A percentile compares a stretch with the other conserved stretches of the same genome.
Conservation (phyloP, 2,329 filamentous ascomycete species). For the Periconia digitata region DNA sequence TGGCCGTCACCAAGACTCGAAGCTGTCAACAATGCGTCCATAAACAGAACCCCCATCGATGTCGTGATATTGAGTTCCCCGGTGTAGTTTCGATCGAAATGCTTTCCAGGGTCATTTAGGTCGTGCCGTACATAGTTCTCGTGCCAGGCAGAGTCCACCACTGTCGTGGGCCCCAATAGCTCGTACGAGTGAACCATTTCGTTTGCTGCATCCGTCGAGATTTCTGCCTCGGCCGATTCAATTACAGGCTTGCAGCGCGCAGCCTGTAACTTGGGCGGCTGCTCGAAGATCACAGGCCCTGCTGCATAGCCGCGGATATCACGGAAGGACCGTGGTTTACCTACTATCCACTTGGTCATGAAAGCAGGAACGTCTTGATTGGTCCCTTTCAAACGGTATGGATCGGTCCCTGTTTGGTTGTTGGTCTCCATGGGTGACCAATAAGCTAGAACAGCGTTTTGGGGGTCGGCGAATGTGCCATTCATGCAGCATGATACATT, state of each 20-base stretch:
- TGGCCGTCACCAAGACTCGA: neutral
- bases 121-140: constrained; percentile 11
- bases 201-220: constrained; percentile 9
- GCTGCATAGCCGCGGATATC: neutral
- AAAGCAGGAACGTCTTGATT: constrained; percentile 8
- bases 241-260: constrained; percentile 16
- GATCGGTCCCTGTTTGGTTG: neutral
- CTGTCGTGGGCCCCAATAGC: neutral
- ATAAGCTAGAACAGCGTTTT: constrained; percentile 12
- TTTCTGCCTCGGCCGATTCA: constrained; percentile 13
- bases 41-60: constrained; percentile 13
- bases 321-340: neutral
- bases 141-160: constrained; percentile 8
- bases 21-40: constrained; percentile 13
- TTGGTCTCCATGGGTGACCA: constrained; percentile 12
- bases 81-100: constrained; percentile 2
- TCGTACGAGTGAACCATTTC: constrained; percentile 9
- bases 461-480: constrained; percentile 4
- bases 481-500: constrained; percentile 13
- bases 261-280: constrained; percentile 14
- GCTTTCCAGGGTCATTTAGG: neutral
- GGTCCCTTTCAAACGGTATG: constrained; percentile 5
- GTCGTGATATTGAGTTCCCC: constrained; percentile 11
- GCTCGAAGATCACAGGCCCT: constrained; percentile 6
- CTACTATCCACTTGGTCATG: constrained; percentile 14